phyloP scores from a whole-genome alignment of 2,329 filamentous ascomycete genomes.

The Paecilomyces formosus region DNA sequence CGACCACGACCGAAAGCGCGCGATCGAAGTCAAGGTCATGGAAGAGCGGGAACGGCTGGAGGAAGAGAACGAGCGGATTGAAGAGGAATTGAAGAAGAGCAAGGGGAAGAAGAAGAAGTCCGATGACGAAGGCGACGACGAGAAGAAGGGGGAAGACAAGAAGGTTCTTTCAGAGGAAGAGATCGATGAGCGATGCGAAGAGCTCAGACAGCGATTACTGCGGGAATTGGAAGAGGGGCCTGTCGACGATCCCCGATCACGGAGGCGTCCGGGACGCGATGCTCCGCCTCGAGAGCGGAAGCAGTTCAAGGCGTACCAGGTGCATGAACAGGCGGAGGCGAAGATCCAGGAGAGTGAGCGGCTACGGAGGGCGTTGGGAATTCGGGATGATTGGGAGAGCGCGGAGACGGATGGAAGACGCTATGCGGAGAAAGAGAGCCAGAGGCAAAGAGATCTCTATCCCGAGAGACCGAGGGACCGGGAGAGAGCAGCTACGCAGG shows the following conservation, averaged over 20 bases:
- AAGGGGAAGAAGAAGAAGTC: constrained; percentile 1
- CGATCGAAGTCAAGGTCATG: constrained; percentile 88
- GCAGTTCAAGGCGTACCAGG: constrained; percentile 81
- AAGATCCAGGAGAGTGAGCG: constrained; percentile 95
- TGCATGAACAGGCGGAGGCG: constrained; percentile 90
- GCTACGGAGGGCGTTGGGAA: constrained; percentile 76
- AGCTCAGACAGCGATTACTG: constrained; percentile 56
- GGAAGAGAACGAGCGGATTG: constrained; percentile 62
- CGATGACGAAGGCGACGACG: constrained; percentile 4
- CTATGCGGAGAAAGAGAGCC: constrained; percentile 5
- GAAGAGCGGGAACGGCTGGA: constrained; percentile 87
- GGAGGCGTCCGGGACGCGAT: constrained; percentile 9
- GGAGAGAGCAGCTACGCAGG: not conserved
- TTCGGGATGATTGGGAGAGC: constrained; percentile 77
- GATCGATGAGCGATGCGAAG: constrained; percentile 70
- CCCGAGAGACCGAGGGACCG: not conserved
- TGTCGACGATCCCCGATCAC: not conserved
- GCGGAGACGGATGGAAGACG: constrained; percentile 49
- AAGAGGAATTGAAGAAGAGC: constrained; percentile 65
- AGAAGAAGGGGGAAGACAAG: constrained; percentile 19
- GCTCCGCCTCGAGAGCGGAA: constrained; percentile 20
- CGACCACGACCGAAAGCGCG: constrained; percentile 85
- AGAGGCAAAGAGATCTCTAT: constrained; percentile 10
- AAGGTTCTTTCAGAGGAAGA: constrained; percentile 65
- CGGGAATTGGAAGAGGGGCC: constrained; percentile 44